Evolutionary conservation across 768 basidiomycete species (phyloP), one percentile per base, ranked within the genome.

Genomic region (Piloderma croceum): DNA sequence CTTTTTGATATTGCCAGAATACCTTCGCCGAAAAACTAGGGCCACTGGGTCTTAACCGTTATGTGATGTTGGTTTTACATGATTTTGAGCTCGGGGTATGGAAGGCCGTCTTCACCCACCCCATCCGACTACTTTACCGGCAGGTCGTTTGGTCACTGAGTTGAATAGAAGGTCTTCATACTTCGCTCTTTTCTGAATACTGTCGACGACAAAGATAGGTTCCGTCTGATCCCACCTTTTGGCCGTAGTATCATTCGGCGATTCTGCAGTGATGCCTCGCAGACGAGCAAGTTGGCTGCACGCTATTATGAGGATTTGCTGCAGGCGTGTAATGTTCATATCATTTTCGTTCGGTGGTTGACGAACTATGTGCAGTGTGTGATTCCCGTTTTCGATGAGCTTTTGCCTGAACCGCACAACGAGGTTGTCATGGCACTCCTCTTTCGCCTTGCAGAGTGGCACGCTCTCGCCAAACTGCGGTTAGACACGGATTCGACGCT

Each of bases 231-330:
- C 0, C 45, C 63, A 1, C 45, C 61, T 0, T 70, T 71, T 48
- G 63, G 66, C 0, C 25, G 41, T 0, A 45, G 48, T 2, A 62
- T 56, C 0, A 69, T 69, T 3, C 42, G 57, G 0, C 47, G 38
- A 21, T 69, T 68, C 36, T 17, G 33, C 4, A 36, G 42, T n/a
- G 64, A 70, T 48, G 60, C 53, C 0, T 60, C 63, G 2, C 54
- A 52, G 10, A 56, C 69, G 53, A 63, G 60, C 21, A 45, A 51
- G 19, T 41, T 65, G 1, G 63, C 61, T 3, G 69, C 62, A 0
- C 47, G 54, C 7, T 63, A 71, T 29, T 70, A 57, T 35, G 61
- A 71, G 22, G 68, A 71, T 34, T 40, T 69, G 0, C 43, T 70
- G 0, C 67, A 68, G 48, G 60, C 52, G 47, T 27, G 4, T 29